Percentiles rank a stretch among this genome's conserved stretches.
phyloP scores from a whole-genome alignment of 805 yeast genomes.

The Metschnikowia lachancei region DNA sequence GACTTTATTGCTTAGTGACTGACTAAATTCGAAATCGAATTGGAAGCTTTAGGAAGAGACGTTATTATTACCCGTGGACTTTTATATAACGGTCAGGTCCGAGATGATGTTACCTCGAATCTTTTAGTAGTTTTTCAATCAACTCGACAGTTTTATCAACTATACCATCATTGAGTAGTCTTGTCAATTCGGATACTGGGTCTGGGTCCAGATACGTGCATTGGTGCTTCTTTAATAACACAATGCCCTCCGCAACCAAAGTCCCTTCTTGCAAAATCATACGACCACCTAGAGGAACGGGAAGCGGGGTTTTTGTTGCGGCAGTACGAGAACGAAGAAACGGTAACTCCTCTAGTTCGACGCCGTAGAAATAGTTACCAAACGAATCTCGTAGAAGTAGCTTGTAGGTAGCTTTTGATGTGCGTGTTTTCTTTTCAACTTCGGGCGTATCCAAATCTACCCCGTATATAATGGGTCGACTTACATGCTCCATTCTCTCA shows the following conservation, averaged over 20 bases:
- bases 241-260: conserved; percentile 45
- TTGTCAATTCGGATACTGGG: conserved; percentile 24
- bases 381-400: conserved; percentile 54
- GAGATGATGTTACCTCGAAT: conserved; percentile 2
- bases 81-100: background rate
- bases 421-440: conserved; percentile 3
- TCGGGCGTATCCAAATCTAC: conserved; percentile 37
- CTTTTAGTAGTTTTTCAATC: conserved; percentile 25
- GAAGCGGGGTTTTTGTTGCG: conserved; percentile 28
- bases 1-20: conserved; percentile 52
- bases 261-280: conserved; percentile 51
- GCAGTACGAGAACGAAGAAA: conserved; percentile 39
- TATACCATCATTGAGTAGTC: conserved; percentile 33
- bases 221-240: conserved; percentile 33
- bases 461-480: conserved; percentile 43
- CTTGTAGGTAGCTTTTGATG: conserved; percentile 39
- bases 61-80: background rate
- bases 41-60: conserved; percentile 11
- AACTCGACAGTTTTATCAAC: conserved; percentile 27
- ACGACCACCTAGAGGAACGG: conserved; percentile 54
- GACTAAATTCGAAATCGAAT: conserved; percentile 20
- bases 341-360: conserved; percentile 52
- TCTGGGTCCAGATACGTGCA: conserved; percentile 36
- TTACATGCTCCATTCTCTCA: conserved; percentile 49
- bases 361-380: conserved; percentile 54